Evolutionary conservation across 805 yeast species (phyloP), one percentile per base, ranked within the genome.

Genomic region (Hanseniaspora occidentalis): DNA sequence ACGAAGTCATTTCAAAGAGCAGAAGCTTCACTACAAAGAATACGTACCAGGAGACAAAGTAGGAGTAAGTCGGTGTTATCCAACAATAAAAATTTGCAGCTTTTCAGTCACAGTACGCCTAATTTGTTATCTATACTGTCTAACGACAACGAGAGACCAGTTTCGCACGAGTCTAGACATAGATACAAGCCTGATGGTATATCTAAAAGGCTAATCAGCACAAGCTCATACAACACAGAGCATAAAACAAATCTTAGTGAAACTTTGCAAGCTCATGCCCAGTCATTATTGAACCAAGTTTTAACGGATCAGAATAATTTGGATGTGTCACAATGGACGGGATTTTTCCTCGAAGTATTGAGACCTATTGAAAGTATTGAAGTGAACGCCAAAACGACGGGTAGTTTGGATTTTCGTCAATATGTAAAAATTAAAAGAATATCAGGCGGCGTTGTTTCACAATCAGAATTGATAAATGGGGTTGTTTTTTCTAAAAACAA

Each of bases 401-500:
- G 81, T 45, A 78, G 79, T 3, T 69, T 86, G 44, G 96, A 92
- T 55, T 77, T 88, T 37, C 70, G 89, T n/a, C 88, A 81, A 49
- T 89, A 84, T 57, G 75, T 92, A 34, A 92, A 94, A 53, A 69
- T 92, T 35, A 94, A 92, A 54, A 70, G 85, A 44, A 74, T 89
- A 7, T 69, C 79, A 1, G 97, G 98, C 1, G 92, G 94, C 0
- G 43, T 56, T 1, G 71, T 79, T 1, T 61, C 65, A 4, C 77
- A 81, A 34, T 75, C 89, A 0, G 62, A 62, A 21, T 70, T 73
- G 23, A 57, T 89, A 3, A 77, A 81, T 51, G 99, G 98, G 0
- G 60, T 84, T 4, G 80, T 84, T 3, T 85, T 88, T 58, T 81
- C 96, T 0, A 85, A 86, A 48, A 75, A 78, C 14, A 64, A 88